phyloP scores from a whole-genome alignment of 2,329 filamentous ascomycete species.

The Claviceps capensis region DNA sequence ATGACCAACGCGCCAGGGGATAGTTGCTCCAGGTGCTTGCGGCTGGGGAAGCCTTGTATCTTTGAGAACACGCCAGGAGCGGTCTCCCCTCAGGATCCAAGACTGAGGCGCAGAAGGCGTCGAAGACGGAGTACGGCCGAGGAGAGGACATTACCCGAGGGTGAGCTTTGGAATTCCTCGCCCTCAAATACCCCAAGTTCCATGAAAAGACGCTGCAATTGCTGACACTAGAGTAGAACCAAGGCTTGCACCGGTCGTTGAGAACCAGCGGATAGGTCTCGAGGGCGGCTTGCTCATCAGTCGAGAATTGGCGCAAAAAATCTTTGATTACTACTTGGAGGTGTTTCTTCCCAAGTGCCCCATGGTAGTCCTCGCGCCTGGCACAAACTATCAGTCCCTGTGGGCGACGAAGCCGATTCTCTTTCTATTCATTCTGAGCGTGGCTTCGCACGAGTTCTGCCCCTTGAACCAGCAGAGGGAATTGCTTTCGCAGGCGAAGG shows the following conservation, averaged over 20 bases:
- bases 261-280: conserved; percentile 3
- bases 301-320: conserved; percentile 1
- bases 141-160: too few relatives aligned
- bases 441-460: not conserved
- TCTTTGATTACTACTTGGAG: conserved; percentile 2
- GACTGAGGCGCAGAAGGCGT: too few relatives aligned
- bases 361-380: conserved; percentile 1
- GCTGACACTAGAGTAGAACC: not conserved
- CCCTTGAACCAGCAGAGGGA: not conserved
- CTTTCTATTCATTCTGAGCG: conserved; percentile 2
- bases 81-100: too few relatives aligned
- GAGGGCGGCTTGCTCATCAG: conserved; percentile 2
- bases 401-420: conserved; percentile 3
- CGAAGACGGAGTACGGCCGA: too few relatives aligned
- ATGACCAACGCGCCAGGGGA: not conserved
- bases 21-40: not conserved
- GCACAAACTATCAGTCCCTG: not conserved
- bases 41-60: conserved; percentile 3
- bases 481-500: not conserved
- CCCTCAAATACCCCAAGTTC: too few relatives aligned
- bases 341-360: conserved; percentile 1
- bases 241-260: conserved; percentile 2
- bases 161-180: too few relatives aligned
- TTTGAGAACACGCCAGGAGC: not conserved
- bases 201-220: not conserved